Percentiles rank a stretch among this genome's conserved stretches.
phyloP scores from a whole-genome alignment of 2,329 filamentous ascomycete species.

The Laburnicola sp. region DNA sequence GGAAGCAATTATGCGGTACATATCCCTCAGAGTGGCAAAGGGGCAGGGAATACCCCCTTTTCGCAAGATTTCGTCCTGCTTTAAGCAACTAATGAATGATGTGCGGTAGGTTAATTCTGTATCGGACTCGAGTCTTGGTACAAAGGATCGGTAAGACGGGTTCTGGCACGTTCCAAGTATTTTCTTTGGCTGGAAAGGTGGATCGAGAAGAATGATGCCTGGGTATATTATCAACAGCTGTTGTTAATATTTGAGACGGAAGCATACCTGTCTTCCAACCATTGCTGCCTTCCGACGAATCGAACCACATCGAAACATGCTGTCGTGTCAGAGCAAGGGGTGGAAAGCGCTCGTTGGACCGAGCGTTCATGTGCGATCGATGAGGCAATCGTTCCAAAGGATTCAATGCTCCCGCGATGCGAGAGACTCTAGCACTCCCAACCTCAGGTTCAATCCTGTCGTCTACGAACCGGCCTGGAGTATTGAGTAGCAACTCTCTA shows the following conservation, averaged over 20 bases:
- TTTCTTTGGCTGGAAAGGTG: background rate
- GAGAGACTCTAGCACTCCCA: background rate
- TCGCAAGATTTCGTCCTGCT: background rate
- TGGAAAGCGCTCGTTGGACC: background rate
- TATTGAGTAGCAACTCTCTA: background rate
- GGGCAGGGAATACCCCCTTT: background rate
- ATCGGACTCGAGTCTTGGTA: background rate
- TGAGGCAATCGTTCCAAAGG: background rate
- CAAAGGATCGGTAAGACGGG: slow-evolving; percentile 5
- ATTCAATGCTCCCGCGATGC: background rate
- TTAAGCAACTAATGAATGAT: slow-evolving; percentile 6
- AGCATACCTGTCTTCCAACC: background rate
- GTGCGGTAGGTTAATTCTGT: background rate
- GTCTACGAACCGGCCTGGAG: background rate
- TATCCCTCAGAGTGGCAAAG: slow-evolving; percentile 1
- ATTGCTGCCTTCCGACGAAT: background rate
- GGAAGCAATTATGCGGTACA: slow-evolving; percentile 10
- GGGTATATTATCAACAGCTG: background rate
- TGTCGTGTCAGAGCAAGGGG: background rate
- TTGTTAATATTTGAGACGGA: background rate
- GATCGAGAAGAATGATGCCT: slow-evolving; percentile 12
- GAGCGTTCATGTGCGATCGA: background rate
- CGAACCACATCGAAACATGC: background rate
- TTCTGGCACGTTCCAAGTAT: slow-evolving; percentile 2
- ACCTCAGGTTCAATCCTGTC: background rate